Evolutionary conservation across 2,329 filamentous ascomycete species (phyloP).

Genomic region (Thyridium curvatum): DNA sequence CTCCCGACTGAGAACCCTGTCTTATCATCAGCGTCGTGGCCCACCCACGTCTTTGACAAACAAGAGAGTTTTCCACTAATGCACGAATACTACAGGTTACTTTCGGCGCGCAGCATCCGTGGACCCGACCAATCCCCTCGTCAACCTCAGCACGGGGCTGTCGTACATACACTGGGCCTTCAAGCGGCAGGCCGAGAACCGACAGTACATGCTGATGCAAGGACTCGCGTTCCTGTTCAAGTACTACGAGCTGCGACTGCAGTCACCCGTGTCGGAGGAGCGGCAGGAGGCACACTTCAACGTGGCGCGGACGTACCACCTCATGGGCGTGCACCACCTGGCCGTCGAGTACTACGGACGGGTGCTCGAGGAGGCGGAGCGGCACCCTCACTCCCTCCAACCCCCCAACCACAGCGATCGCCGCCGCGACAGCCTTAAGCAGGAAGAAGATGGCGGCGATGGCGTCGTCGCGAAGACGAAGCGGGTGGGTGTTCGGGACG

Average conservation of each 20-base stretch:
- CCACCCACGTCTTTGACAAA: neutral
- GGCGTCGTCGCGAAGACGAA: slow-evolving; percentile 3
- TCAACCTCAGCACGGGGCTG: slow-evolving; percentile 76
- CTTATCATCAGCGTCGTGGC: neutral
- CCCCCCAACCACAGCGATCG: slow-evolving; percentile 4
- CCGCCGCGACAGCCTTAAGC: neutral
- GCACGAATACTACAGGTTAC: slow-evolving; percentile 53
- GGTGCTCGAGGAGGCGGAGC: slow-evolving; percentile 32
- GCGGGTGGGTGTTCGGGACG: slow-evolving; percentile 33
- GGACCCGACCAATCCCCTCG: slow-evolving; percentile 67
- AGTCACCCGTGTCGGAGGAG: slow-evolving; percentile 26
- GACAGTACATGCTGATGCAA: slow-evolving; percentile 82
- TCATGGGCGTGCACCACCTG: slow-evolving; percentile 65
- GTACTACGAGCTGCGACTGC: slow-evolving; percentile 58
- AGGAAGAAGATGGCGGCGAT: slow-evolving; percentile 10
- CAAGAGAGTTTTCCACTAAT: slow-evolving; percentile 2
- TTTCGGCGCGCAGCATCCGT: slow-evolving; percentile 73
- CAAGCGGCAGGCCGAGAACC: slow-evolving; percentile 83
- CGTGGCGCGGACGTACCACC: slow-evolving; percentile 68
- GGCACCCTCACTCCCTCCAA: slow-evolving; percentile 1
- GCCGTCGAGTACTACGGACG: slow-evolving; percentile 64
- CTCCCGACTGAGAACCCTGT: no score
- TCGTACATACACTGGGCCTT: slow-evolving; percentile 84
- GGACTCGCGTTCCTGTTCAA: slow-evolving; percentile 74
- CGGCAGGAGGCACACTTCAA: slow-evolving; percentile 79